Conservation (phyloP, 1,284 basidiomycete species). For the Jaminaea rosea region DNA sequence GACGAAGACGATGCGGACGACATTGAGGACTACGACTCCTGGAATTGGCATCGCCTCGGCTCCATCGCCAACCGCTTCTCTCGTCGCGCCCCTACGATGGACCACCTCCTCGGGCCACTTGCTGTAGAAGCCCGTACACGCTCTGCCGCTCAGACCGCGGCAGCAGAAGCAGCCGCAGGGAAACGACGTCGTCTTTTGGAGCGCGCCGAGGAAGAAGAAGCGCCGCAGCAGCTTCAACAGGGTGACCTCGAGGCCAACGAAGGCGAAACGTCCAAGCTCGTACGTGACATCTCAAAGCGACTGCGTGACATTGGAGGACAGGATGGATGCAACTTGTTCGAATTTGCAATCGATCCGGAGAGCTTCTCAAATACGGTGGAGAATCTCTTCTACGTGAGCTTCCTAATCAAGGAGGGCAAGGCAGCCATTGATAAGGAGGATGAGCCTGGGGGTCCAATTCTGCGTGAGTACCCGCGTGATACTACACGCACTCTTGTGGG, state of each 20-base stretch:
- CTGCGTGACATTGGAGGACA: slow-evolving; percentile 47
- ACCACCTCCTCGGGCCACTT: slow-evolving; percentile 40
- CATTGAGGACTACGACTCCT: slow-evolving; percentile 12
- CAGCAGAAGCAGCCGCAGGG: no score
- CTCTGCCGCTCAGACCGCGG: no score
- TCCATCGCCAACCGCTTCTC: slow-evolving; percentile 16
- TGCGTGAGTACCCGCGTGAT: slow-evolving; percentile 54
- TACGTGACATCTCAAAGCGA: slow-evolving; percentile 48
- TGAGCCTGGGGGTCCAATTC: slow-evolving; percentile 59
- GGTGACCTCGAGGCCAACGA: slow-evolving; percentile 28
- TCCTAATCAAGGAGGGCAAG: slow-evolving; percentile 73
- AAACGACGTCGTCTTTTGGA: slow-evolving; percentile 2
- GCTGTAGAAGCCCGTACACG: slow-evolving; percentile 23
- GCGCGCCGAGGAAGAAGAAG: slow-evolving; percentile 7
- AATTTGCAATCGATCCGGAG: slow-evolving; percentile 72
- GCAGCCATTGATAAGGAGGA: slow-evolving; percentile 54
- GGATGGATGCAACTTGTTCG: slow-evolving; percentile 63
- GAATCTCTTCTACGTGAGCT: slow-evolving; percentile 85
- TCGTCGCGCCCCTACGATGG: slow-evolving; percentile 25
- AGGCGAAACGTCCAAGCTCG: slow-evolving; percentile 32
- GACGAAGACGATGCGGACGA: slow-evolving; percentile 11
- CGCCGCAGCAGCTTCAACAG: slow-evolving; percentile 16
- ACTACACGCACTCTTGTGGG: background rate
- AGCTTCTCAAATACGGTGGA: slow-evolving; percentile 86
- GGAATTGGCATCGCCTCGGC: slow-evolving; percentile 38